Evolutionary conservation across 2,329 filamentous ascomycete genomes (phyloP), one percentile per base, ranked within the genome.

Genomic region (Cladosporium oxysporum): DNA sequence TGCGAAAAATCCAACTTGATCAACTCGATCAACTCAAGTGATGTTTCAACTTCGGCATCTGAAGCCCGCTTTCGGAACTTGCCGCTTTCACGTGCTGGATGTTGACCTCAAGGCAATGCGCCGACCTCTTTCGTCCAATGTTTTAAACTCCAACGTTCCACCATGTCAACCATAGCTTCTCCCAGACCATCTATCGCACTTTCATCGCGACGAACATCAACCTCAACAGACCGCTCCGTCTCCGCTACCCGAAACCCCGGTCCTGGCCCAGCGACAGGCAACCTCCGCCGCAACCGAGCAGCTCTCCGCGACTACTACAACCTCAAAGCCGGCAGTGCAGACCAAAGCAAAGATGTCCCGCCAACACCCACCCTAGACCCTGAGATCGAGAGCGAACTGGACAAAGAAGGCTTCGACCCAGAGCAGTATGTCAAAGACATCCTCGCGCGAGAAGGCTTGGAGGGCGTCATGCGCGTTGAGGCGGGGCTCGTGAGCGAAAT

Each of bases 251-350:
- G 66, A 65, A 74, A 70, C 66, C 21, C 61, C 16, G 66, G 71
- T 69, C 66, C 68, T 5, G 65, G 68, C 26, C 66, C 72, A 26
- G 66, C 67, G 21, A 66, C 69, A 52, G 69, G 83, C 84, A 65
- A 81, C 58, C 73, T 76, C 23, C 84, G 86, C 65, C 85, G 90
- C 68, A 96, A 96, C 80, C 91, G 94, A 70, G 88, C 90, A 65
- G 94, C 94, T 7, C 85, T 98, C 23, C 90, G 95, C 73, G 93
- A 97, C 76, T 98, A 97, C 83, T 98, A 98, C 81, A 95, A 95
- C 76, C 85, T 98, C 59, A 90, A 88, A 70, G 77, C 77, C 23
- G 73, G 67, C 10, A 59, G 37, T 18, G n/a, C 50, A 57, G 62
- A 65, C 12, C 37, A 50, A 11, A 63, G 57, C 62, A 60, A 60